These are phyloP conservation scores for Elsinoe fawcettii DNA, from an alignment of 2,329 filamentous ascomycete species.

Conservation along the genomic window DNA sequence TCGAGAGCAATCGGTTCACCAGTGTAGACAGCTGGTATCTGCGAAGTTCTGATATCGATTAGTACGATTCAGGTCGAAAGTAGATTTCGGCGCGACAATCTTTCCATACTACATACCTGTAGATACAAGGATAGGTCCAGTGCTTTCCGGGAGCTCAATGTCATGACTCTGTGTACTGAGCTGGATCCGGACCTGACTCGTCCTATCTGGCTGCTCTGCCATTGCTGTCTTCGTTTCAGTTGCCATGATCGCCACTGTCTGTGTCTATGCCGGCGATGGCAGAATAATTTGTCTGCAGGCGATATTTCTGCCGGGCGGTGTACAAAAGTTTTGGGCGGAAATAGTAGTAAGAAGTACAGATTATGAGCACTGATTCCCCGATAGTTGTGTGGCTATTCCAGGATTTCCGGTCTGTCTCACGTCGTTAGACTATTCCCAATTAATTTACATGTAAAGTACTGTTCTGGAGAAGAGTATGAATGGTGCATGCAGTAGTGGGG, in stretches of 20 bases:
- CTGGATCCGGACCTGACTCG: constrained; percentile 46
- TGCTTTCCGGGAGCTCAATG: constrained; percentile 46
- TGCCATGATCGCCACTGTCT: background rate
- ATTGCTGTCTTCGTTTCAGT: background rate
- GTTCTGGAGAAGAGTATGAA: background rate
- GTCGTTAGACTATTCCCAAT: too few species aligned
- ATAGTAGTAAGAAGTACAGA: too few species aligned
- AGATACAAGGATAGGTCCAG: constrained; percentile 50
- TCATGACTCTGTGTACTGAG: constrained; percentile 47
- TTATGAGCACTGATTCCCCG: too few species aligned
- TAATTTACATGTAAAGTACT: too few species aligned
- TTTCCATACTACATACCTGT: constrained; percentile 38
- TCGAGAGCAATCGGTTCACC: constrained; percentile 53
- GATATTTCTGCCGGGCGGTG: constrained; percentile 14
- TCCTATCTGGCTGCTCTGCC: constrained; percentile 1
- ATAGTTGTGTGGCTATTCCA: too few species aligned
- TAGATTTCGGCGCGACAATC: background rate
- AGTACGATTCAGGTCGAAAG: background rate
- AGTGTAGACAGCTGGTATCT: constrained; percentile 55
- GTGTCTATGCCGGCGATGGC: background rate
- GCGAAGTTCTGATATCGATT: constrained; percentile 38
- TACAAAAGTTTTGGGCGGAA: background rate
- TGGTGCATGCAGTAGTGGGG: background rate
- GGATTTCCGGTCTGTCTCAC: too few species aligned
- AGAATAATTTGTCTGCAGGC: background rate